Conservation (phyloP, 169 alveolate species). For the Plasmodium inui region DNA sequence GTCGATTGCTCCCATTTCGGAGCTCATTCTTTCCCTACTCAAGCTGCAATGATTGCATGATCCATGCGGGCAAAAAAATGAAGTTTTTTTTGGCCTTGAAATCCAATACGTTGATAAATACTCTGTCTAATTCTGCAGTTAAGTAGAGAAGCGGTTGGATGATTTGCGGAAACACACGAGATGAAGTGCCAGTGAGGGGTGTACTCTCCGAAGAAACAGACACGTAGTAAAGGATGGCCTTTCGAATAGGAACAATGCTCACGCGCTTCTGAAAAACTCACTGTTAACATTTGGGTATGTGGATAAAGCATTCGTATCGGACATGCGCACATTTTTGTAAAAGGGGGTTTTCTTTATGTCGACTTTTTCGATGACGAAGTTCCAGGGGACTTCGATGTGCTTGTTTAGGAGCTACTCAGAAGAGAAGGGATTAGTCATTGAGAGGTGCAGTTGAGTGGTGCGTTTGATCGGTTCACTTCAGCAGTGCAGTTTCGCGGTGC, state of each 20-base stretch:
- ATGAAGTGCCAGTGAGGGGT: not conserved
- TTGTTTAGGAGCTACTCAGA: constrained; percentile 27
- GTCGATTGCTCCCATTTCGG: not conserved
- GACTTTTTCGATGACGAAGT: constrained; percentile 64
- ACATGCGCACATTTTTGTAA: constrained; percentile 39
- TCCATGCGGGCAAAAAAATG: constrained; percentile 46
- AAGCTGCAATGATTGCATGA: constrained; percentile 33
- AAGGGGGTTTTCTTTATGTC: constrained; percentile 1
- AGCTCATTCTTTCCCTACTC: not conserved
- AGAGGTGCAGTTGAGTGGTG: not conserved
- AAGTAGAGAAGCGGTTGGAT: not conserved
- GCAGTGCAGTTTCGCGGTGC: not conserved
- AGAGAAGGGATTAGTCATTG: not conserved
- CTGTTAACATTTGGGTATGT: constrained; percentile 36
- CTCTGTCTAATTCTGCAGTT: constrained; percentile 35
- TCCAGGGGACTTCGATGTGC: constrained; percentile 72
- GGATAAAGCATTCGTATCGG: not conserved
- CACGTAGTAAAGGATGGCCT: not conserved
- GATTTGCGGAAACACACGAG: not conserved
- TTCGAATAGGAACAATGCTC: not conserved
- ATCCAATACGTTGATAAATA: constrained; percentile 53
- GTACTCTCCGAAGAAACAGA: not conserved
- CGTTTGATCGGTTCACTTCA: not conserved
- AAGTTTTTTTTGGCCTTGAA: constrained; percentile 63
- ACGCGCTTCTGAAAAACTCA: not conserved